A percentile compares a stretch with the other conserved stretches of the same genome.
Evolutionary conservation across 2,329 filamentous ascomycete genomes (phyloP).

Genomic region (Cadophora malorum): DNA sequence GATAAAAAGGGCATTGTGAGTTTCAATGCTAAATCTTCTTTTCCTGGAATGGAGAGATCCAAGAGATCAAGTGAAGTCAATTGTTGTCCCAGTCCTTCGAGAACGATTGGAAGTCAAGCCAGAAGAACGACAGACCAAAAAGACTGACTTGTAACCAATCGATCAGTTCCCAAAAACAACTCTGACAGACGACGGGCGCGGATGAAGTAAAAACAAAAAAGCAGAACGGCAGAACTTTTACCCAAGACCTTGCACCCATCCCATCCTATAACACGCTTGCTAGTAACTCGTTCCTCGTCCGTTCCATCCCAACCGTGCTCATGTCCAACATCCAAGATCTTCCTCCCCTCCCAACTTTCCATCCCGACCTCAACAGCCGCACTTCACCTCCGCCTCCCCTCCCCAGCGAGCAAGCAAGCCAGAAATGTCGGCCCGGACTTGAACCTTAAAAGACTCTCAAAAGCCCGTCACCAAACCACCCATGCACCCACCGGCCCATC

Average conservation of each 20-base stretch:
- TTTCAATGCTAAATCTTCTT: too few species aligned
- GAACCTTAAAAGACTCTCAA: neutral
- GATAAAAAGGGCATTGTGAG: too few species aligned
- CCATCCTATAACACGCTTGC: neutral
- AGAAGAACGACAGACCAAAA: neutral
- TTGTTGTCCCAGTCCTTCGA: too few species aligned
- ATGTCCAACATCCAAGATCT: neutral
- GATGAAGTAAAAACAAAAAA: neutral
- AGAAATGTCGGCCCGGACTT: neutral
- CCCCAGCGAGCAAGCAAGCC: neutral
- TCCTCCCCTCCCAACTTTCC: neutral
- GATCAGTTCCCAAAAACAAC: neutral
- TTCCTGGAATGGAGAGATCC: too few species aligned
- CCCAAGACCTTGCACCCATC: neutral
- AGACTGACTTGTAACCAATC: neutral
- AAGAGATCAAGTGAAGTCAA: too few species aligned
- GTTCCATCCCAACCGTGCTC: neutral
- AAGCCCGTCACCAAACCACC: too few species aligned
- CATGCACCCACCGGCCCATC: too few species aligned
- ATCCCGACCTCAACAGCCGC: neutral
- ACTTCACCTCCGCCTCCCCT: neutral
- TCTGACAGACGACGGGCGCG: too few species aligned
- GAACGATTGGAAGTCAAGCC: neutral
- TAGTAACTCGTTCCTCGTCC: neutral
- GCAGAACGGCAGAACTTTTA: neutral